These are phyloP conservation scores for Pyronema omphalodes DNA, from an alignment of 495 filamentous ascomycete genomes.

Conservation along the genomic window DNA sequence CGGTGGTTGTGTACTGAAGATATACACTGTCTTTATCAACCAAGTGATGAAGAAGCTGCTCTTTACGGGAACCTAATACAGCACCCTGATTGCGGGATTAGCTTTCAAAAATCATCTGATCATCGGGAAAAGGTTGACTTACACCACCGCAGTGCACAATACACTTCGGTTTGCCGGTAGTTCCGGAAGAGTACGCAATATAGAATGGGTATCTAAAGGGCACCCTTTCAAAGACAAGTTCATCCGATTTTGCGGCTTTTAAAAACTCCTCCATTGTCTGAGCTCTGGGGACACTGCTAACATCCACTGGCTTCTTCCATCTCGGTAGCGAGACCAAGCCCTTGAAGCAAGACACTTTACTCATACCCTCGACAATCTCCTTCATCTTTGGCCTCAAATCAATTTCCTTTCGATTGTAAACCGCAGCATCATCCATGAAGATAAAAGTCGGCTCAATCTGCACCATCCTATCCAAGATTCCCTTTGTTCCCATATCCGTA, in stretches of 20 bases:
- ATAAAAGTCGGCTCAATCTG: constrained; percentile 55
- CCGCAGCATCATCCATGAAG: constrained; percentile 58
- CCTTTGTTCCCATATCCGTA: constrained; percentile 65
- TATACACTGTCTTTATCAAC: not conserved
- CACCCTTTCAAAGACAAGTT: constrained; percentile 39
- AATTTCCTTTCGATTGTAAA: constrained; percentile 60
- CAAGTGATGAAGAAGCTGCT: not conserved
- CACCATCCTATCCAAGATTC: constrained; percentile 51
- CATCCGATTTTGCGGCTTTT: constrained; percentile 24
- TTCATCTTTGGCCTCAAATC: constrained; percentile 55
- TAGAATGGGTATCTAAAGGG: constrained; percentile 52
- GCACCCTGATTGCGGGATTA: not conserved
- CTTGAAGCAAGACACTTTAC: constrained; percentile 37
- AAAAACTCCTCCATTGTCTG: constrained; percentile 38
- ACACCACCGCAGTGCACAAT: constrained; percentile 56
- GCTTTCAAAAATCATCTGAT: constrained; percentile 24
- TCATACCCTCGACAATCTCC: constrained; percentile 44
- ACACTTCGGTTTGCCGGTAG: constrained; percentile 56
- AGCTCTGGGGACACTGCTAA: constrained; percentile 34
- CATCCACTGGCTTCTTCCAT: constrained; percentile 40
- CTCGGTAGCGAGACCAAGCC: constrained; percentile 48
- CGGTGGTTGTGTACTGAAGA: constrained; percentile 45
- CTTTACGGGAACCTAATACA: not conserved
- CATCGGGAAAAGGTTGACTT: constrained; percentile 36
- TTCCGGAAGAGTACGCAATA: constrained; percentile 53